Conservation (phyloP, 768 basidiomycete species). For the Boletus subparvulus region DNA sequence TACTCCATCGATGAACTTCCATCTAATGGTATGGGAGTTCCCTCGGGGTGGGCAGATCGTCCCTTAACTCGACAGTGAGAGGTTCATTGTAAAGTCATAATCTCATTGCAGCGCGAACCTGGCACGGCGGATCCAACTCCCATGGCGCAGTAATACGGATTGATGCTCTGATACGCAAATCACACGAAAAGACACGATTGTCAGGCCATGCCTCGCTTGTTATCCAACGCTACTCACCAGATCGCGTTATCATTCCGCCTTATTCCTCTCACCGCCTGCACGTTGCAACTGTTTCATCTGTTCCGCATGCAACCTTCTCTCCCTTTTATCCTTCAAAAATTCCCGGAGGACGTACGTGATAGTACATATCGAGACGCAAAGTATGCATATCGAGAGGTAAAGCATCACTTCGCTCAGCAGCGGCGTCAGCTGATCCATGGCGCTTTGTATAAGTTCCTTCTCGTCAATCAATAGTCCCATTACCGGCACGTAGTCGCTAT, state of each 20-base stretch:
- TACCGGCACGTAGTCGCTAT: not conserved
- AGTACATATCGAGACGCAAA: conserved; percentile 19
- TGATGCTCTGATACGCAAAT: not conserved
- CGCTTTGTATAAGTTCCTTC: conserved; percentile 6
- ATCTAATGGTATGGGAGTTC: not conserved
- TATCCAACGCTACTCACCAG: not conserved
- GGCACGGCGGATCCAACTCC: too few species aligned
- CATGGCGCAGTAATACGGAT: not conserved
- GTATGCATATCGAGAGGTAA: conserved; percentile 11
- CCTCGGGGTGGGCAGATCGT: not conserved
- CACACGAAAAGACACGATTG: not conserved
- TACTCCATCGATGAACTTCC: not conserved
- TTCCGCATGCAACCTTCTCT: conserved; percentile 15
- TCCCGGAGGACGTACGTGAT: conserved; percentile 17
- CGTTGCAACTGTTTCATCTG: conserved; percentile 12
- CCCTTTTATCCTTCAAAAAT: conserved; percentile 21
- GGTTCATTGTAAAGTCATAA: not conserved
- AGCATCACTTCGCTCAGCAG: conserved; percentile 8
- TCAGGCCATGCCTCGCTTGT: not conserved
- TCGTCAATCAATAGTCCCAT: conserved; percentile 26
- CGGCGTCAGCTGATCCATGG: conserved; percentile 14
- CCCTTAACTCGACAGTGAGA: not conserved
- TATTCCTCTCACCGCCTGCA: not conserved
- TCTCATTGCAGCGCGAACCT: not conserved
- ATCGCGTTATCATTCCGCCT: not conserved